phyloP scores from a whole-genome alignment of 805 yeast species.

The Kodamaea hsintzibuensis region DNA sequence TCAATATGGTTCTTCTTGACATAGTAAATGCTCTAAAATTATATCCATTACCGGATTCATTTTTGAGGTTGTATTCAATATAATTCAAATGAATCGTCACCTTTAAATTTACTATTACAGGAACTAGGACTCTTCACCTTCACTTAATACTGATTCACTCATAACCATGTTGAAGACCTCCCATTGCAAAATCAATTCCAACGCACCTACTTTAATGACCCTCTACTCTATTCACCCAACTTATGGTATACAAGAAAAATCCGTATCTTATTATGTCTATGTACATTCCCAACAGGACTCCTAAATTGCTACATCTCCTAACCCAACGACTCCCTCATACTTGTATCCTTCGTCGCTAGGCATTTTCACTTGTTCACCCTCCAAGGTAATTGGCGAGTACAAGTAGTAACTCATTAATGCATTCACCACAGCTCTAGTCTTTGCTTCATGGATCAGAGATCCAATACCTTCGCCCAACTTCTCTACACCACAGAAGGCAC shows the following conservation, averaged over 20 bases:
- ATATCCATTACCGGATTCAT: too few species aligned
- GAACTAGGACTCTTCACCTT: too few species aligned
- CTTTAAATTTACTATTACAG: too few species aligned
- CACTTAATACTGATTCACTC: too few species aligned
- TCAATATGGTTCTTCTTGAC: too few species aligned
- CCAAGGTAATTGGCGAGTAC: conserved; percentile 69
- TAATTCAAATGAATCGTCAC: too few species aligned
- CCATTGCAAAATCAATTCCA: too few species aligned
- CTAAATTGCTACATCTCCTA: conserved; percentile 44
- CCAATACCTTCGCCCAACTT: conserved; percentile 96
- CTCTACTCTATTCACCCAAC: too few species aligned
- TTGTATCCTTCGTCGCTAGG: conserved; percentile 59
- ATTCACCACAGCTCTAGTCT: conserved; percentile 86
- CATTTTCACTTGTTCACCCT: conserved; percentile 43
- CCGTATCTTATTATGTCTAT: conserved; percentile 4
- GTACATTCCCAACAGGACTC: conserved; percentile 9
- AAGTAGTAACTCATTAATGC: conserved; percentile 91
- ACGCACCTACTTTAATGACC: too few species aligned
- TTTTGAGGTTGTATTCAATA: too few species aligned
- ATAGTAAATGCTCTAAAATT: too few species aligned
- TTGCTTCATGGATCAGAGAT: conserved; percentile 84
- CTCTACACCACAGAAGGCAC: conserved; percentile 80
- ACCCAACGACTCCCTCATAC: conserved; percentile 43
- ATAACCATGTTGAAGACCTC: too few species aligned
- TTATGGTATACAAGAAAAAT: neutral